Base-by-base conservation (phyloP, 2,329 filamentous ascomycete species). In the Microcyclospora pomicola region DNA sequence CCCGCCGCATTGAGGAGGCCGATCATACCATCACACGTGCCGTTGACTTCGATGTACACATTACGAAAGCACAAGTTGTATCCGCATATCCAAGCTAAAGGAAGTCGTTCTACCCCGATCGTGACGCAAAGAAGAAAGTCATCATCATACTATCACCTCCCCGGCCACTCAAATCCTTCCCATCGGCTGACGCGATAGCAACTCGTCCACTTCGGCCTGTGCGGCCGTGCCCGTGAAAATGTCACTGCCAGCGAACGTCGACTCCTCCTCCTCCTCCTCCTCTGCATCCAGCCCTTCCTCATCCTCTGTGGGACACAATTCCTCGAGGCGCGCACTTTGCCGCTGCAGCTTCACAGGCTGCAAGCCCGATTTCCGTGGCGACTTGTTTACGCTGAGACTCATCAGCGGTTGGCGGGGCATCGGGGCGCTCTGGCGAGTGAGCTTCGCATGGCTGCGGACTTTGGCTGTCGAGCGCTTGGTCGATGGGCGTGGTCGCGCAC, bases 181-280 rank as follows among this genome's bases (percentile, higher is more conserved):
- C 19, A 24, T 4, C 19, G 19, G 19, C 19, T 24, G 19, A 7
- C 19, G 19, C 19, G 19, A 24, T 7, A 24, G 19, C 19, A 24
- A 7, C 19, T 24, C 19, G 7, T 24, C 19, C 5, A 24, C 19
- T 24, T 24, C 19, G 5, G 19, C 19, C 19, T 24, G 19, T 7
- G 19, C 40, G 14, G 59, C 57, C 24, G 63, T 63, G 5, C 58
- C 57, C 7, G 55, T 50, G 27, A 62, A 50, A n/a, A 64, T 47
- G 35, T 56, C 59, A 34, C 57, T 59, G 37, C 54, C 59, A 29
- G 58, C 60, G 36, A 63, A 63, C 13, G 50, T 50, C n/a, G 52
- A 58, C 35, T 51, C 52, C 31, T 53, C 55, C 11, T 50, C 19
- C 9, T 43, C 34, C 15, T 39, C 39, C n/a, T 38, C 34, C 15